A percentile compares a stretch with the other conserved stretches of the same genome.
phyloP scores from a whole-genome alignment of 2,329 filamentous ascomycete genomes.

The Fusarium circinatum region DNA sequence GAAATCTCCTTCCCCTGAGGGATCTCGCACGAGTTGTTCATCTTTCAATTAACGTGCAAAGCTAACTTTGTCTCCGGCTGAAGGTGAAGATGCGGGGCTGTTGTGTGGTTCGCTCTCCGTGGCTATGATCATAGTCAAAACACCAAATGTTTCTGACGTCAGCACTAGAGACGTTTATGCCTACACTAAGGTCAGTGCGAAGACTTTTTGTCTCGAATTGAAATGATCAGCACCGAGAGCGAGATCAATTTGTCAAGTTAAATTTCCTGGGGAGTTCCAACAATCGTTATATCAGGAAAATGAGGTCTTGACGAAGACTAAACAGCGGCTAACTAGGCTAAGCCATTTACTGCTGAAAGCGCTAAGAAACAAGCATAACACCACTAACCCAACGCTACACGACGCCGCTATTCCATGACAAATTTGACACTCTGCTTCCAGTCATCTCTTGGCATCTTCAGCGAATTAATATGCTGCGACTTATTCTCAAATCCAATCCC shows the following conservation, averaged over 20 bases:
- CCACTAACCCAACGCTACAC: not conserved
- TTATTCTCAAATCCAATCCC: conserved; percentile 21
- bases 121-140: not conserved
- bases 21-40: conserved; percentile 3
- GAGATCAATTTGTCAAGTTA: not conserved
- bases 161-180: conserved; percentile 2
- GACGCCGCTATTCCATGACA: not conserved
- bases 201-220: not conserved
- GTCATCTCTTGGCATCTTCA: conserved; percentile 23
- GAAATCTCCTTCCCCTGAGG: not conserved
- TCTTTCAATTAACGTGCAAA: not conserved
- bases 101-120: not conserved
- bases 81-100: not conserved
- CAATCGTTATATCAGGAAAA: rapidly evolving
- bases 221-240: not conserved
- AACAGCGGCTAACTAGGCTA: not conserved
- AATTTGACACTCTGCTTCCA: conserved; percentile 18
- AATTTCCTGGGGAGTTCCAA: rapidly evolving
- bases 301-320: rapidly evolving
- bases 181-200: not conserved
- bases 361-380: not conserved
- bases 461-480: conserved; percentile 1
- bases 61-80: rapidly evolving
- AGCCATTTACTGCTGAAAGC: not conserved
- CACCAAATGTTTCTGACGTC: not conserved